phyloP scores from a whole-genome alignment of 805 yeast species.

The Myxozyma melibiosi region DNA sequence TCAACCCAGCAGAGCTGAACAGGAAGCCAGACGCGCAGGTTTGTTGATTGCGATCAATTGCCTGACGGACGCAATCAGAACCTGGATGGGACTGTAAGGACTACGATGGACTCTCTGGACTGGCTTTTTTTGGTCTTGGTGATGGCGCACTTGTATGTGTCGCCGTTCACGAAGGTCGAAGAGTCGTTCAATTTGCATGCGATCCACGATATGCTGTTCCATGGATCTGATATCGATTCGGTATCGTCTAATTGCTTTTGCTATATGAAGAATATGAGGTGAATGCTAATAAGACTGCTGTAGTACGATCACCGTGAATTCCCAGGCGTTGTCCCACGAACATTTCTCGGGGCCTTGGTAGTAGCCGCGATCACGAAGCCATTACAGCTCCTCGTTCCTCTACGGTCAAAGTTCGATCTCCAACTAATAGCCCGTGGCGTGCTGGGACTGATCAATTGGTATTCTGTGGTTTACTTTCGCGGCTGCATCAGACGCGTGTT shows the following conservation, averaged over 20 bases:
- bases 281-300: constrained; percentile 26
- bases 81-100: not conserved
- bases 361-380: constrained; percentile 54
- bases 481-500: constrained; percentile 42
- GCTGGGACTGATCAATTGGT: constrained; percentile 64
- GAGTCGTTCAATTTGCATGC: constrained; percentile 93
- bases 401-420: constrained; percentile 48
- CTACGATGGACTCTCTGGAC: constrained; percentile 40
- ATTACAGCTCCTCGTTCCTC: constrained; percentile 27
- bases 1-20: too few species aligned
- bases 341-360: constrained; percentile 71
- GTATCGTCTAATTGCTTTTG: constrained; percentile 2
- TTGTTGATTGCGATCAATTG: too few species aligned
- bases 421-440: constrained; percentile 52
- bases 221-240: constrained; percentile 52
- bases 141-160: constrained; percentile 51
- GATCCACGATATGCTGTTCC: constrained; percentile 71
- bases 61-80: too few species aligned
- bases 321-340: constrained; percentile 89
- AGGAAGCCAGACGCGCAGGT: too few species aligned
- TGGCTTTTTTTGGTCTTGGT: constrained; percentile 51
- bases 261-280: not conserved
- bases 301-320: constrained; percentile 73
- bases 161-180: constrained; percentile 91
- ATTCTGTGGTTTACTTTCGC: constrained; percentile 56